These are phyloP conservation scores for Debaryomycetaceae sp. DNA, from an alignment of 1,139 yeast species.

Conservation along the genomic window DNA sequence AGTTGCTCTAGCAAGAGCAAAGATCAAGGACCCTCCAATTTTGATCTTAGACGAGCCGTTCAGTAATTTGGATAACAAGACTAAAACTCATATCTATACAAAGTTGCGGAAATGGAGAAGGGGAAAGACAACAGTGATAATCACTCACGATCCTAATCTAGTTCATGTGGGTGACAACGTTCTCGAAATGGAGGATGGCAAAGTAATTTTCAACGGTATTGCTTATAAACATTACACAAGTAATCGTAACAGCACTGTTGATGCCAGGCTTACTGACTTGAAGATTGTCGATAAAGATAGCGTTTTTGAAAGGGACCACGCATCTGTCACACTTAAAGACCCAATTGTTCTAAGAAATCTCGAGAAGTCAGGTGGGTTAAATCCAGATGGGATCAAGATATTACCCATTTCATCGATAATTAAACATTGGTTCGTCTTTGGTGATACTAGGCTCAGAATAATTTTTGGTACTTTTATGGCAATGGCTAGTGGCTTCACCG, in stretches of 20 bases:
- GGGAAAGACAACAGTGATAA: conserved; percentile 69
- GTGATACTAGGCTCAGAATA: conserved; percentile 34
- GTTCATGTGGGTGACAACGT: conserved; percentile 55
- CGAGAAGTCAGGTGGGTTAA: conserved; percentile 11
- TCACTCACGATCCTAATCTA: conserved; percentile 72
- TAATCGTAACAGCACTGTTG: background rate
- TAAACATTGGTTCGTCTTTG: conserved; percentile 28
- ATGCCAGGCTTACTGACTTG: background rate
- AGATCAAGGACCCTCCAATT: conserved; percentile 65
- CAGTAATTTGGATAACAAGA: conserved; percentile 67
- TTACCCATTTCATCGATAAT: conserved; percentile 32
- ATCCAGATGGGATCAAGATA: conserved; percentile 8
- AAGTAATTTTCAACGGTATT: conserved; percentile 1
- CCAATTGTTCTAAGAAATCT: conserved; percentile 24
- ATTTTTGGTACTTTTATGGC: conserved; percentile 52
- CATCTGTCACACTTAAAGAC: conserved; percentile 4
- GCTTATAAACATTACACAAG: background rate
- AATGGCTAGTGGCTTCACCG: conserved; percentile 55
- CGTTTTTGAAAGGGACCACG: background rate
- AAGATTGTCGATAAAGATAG: background rate
- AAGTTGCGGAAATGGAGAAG: conserved; percentile 58
- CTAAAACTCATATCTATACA: conserved; percentile 42
- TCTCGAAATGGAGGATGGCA: conserved; percentile 56
- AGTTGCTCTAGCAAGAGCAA: conserved; percentile 79
- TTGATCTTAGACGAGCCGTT: conserved; percentile 81